A percentile compares a stretch with the other conserved stretches of the same genome.
Conservation (phyloP, 2,329 filamentous ascomycete genomes). For the Orbilia brochopaga region DNA sequence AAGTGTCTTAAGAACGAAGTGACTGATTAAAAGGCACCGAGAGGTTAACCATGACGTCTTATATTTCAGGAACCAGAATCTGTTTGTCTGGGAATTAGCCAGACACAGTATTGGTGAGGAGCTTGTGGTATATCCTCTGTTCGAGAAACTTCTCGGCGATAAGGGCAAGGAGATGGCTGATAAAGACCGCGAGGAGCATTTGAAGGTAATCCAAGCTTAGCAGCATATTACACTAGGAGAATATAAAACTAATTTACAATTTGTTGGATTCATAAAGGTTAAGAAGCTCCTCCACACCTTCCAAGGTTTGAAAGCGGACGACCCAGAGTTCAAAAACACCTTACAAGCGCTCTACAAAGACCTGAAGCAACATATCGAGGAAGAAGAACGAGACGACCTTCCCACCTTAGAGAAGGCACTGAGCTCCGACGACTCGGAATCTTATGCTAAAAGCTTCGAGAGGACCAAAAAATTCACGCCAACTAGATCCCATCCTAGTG, state of each 20-base stretch:
- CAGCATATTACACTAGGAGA: conserved; percentile 8
- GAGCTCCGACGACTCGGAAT: conserved; percentile 56
- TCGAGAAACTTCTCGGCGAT: conserved; percentile 62
- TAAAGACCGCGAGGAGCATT: conserved; percentile 58
- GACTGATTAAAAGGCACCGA: not conserved
- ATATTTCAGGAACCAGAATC: conserved; percentile 58
- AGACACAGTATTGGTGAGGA: conserved; percentile 63
- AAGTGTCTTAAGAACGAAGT: no score
- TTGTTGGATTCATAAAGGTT: conserved; percentile 58
- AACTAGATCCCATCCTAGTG: conserved; percentile 63
- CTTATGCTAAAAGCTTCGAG: conserved; percentile 60
- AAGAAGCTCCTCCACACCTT: conserved; percentile 63
- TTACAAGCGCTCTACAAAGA: conserved; percentile 60
- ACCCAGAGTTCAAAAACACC: conserved; percentile 60
- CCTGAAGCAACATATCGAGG: conserved; percentile 61
- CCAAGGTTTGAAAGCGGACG: conserved; percentile 59
- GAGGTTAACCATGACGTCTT: no score
- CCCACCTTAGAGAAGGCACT: conserved; percentile 62
- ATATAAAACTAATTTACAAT: not conserved
- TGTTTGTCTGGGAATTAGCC: conserved; percentile 63
- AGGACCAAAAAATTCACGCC: conserved; percentile 66
- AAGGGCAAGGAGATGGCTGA: conserved; percentile 61
- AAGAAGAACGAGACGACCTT: conserved; percentile 63
- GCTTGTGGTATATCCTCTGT: conserved; percentile 64
- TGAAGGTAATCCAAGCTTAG: conserved; percentile 12